A percentile compares a stretch with the other conserved stretches of the same genome.
Conservation (phyloP, 306 rosid species). For the Dalbergia cochinchinensis region DNA sequence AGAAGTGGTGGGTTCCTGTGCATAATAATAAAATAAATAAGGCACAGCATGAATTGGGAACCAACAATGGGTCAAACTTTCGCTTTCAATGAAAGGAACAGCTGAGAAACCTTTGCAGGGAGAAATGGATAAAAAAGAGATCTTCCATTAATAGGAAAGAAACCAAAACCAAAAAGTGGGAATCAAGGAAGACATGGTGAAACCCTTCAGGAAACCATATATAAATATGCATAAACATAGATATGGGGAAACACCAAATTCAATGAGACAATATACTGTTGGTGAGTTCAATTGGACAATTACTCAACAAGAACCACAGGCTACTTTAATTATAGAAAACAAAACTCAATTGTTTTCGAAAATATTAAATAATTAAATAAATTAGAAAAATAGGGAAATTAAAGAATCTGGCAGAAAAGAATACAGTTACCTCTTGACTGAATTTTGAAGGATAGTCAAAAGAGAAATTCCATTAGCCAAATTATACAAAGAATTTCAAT, state of each 20-base stretch:
- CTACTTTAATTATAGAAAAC: slow-evolving; percentile 22
- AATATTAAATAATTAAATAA: background rate
- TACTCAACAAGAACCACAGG: slow-evolving; percentile 15
- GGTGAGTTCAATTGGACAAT: slow-evolving; percentile 46
- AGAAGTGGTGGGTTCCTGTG: slow-evolving; percentile 55
- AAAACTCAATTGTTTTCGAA: slow-evolving; percentile 4
- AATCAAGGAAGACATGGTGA: slow-evolving; percentile 56
- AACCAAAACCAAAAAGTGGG: slow-evolving; percentile 70
- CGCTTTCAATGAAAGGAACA: slow-evolving; percentile 89
- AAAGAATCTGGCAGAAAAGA: slow-evolving; percentile 45
- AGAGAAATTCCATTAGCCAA: slow-evolving; percentile 33
- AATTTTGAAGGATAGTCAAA: slow-evolving; percentile 13
- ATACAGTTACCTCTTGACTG: slow-evolving; percentile 40
- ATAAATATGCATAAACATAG: slow-evolving; percentile 37
- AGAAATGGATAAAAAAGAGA: slow-evolving; percentile 75
- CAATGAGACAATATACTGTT: slow-evolving; percentile 51
- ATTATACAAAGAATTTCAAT: slow-evolving; percentile 19
- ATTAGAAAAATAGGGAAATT: background rate
- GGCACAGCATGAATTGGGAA: slow-evolving; percentile 40
- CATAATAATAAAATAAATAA: slow-evolving; percentile 41
- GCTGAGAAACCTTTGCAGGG: slow-evolving; percentile 74
- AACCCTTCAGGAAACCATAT: slow-evolving; percentile 47
- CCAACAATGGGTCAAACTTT: slow-evolving; percentile 74
- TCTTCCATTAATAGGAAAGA: slow-evolving; percentile 73
- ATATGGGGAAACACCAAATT: slow-evolving; percentile 43